Conservation (phyloP, 1,139 yeast species). For the Nakaseomyces kungkrabaensis region DNA sequence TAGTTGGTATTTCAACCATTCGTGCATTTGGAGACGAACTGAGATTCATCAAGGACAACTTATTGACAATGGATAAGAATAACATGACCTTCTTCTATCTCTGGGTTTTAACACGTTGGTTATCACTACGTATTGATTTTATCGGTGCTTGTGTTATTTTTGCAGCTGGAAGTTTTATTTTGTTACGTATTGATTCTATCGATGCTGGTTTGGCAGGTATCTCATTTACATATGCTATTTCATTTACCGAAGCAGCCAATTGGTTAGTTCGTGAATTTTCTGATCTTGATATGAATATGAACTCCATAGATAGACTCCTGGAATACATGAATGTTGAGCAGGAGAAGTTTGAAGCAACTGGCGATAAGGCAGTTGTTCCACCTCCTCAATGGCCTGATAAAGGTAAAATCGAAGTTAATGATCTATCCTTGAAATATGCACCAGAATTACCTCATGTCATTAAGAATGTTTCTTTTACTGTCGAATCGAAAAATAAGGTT, state of each 20-base stretch:
- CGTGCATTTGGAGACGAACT: constrained; percentile 43
- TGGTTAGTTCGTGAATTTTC: constrained; percentile 41
- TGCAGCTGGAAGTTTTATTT: constrained; percentile 38
- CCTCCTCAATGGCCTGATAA: constrained; percentile 40
- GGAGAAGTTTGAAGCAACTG: constrained; percentile 38
- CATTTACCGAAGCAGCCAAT: constrained; percentile 40
- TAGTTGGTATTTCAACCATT: constrained; percentile 58
- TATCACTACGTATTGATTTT: constrained; percentile 48
- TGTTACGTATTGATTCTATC: constrained; percentile 53
- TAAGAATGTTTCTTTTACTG: constrained; percentile 35
- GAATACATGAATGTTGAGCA: constrained; percentile 60
- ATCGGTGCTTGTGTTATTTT: constrained; percentile 35
- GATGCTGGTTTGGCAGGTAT: constrained; percentile 63
- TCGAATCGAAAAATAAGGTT: constrained; percentile 49
- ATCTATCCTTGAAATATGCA: constrained; percentile 56
- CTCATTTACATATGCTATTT: constrained; percentile 49
- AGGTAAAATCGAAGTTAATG: constrained; percentile 44
- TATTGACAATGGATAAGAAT: constrained; percentile 43
- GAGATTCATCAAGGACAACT: constrained; percentile 41
- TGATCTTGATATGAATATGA: constrained; percentile 69
- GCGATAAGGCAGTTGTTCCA: constrained; percentile 41
- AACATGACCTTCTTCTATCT: constrained; percentile 57
- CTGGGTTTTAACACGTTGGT: constrained; percentile 65
- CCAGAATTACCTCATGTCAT: constrained; percentile 57
- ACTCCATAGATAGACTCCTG: constrained; percentile 65